phyloP scores from a whole-genome alignment of 2,329 filamentous ascomycete genomes.

The Fusarium begoniae region DNA sequence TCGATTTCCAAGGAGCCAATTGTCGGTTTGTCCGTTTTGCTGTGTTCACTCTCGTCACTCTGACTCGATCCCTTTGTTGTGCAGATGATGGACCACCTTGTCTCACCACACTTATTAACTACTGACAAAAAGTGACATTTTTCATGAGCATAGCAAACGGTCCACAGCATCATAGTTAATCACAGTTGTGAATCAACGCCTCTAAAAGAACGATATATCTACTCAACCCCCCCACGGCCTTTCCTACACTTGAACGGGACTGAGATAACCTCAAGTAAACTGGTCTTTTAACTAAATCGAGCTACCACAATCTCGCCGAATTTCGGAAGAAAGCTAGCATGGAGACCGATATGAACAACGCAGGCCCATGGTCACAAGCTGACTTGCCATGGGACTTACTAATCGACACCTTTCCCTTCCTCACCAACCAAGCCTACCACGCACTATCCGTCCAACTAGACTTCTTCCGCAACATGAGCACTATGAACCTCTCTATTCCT shows the following conservation, averaged over 20 bases:
- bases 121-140: neutral
- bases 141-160: neutral
- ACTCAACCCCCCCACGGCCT: neutral
- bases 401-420: neutral
- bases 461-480: neutral
- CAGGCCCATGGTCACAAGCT: neutral
- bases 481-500: neutral
- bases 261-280: too few relatives aligned
- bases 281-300: too few relatives aligned
- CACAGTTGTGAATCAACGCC: neutral
- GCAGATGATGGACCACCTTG: too few relatives aligned
- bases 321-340: rapidly evolving
- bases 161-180: neutral
- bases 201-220: neutral
- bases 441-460: neutral
- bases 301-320: too few relatives aligned
- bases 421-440: neutral
- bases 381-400: neutral
- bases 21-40: neutral
- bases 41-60: neutral
- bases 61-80: neutral
- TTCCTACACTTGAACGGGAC: neutral
- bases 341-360: neutral
- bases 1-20: rapidly evolving
- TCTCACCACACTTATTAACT: neutral